These are phyloP conservation scores for Pichia sp. DNA, from an alignment of 1,139 yeast genomes.

Conservation along the genomic window DNA sequence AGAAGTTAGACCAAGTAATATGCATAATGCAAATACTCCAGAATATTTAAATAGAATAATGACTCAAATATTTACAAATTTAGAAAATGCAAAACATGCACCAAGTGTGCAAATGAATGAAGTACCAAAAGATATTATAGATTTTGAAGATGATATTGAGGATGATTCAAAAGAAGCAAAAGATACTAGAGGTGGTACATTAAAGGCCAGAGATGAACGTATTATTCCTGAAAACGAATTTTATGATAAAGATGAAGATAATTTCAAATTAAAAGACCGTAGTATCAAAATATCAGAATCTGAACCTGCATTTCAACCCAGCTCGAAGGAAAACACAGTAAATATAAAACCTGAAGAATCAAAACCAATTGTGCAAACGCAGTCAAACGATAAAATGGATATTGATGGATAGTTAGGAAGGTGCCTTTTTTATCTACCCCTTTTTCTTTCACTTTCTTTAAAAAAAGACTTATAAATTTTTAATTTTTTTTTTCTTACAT, in stretches of 20 bases:
- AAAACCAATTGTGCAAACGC: too few species aligned
- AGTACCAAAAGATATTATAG: conserved; percentile 84
- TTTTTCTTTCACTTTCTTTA: too few species aligned
- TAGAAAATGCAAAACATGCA: conserved; percentile 86
- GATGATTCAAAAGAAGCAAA: conserved; percentile 68
- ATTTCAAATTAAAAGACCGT: conserved; percentile 25
- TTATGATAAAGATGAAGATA: conserved; percentile 57
- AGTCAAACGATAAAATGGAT: too few species aligned
- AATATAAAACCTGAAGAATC: too few species aligned
- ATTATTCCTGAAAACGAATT: conserved; percentile 64
- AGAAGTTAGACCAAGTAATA: conserved; percentile 91
- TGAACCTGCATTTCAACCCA: neutral
- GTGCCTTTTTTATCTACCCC: too few species aligned
- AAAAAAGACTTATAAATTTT: too few species aligned
- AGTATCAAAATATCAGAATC: neutral
- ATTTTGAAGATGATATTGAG: conserved; percentile 69
- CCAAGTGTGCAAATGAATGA: conserved; percentile 93
- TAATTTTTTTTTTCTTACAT: too few species aligned
- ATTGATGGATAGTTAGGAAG: too few species aligned
- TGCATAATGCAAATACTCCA: conserved; percentile 94
- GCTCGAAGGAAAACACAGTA: too few species aligned
- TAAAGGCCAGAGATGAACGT: conserved; percentile 70
- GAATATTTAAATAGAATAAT: conserved; percentile 85
- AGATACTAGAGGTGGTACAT: conserved; percentile 90
- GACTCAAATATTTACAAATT: conserved; percentile 67